phyloP scores from a whole-genome alignment of 352 stramenopile species.

The Aphanomyces euteiches region DNA sequence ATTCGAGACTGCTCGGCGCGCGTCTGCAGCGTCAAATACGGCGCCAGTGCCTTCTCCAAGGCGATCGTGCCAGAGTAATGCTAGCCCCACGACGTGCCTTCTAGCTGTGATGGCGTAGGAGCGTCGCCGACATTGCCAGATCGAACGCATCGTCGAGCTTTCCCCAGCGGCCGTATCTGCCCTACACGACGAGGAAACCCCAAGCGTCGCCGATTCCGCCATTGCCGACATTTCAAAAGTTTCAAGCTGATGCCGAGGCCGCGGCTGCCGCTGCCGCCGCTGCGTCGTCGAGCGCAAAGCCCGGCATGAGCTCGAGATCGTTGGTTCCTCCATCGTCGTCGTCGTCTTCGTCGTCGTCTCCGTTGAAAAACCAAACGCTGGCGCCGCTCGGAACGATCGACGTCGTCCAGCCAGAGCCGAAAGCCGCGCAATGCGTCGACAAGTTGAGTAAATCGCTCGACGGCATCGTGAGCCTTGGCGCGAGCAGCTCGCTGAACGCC shows the following conservation, averaged over 20 bases:
- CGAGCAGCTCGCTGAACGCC: conserved; percentile 5
- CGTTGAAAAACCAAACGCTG: not conserved
- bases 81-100: not conserved
- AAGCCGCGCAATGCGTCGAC: conserved; percentile 10
- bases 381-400: not conserved
- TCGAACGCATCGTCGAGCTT: conserved; percentile 13
- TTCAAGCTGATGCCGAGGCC: conserved; percentile 42
- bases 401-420: not conserved
- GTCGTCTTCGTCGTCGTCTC: not conserved
- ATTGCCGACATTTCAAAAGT: conserved; percentile 48
- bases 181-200: conserved; percentile 59
- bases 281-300: not conserved
- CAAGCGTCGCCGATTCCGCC: conserved; percentile 44
- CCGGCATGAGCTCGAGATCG: not conserved
- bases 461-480: not conserved
- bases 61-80: conserved; percentile 36
- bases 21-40: conserved; percentile 37
- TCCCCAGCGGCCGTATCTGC: conserved; percentile 41
- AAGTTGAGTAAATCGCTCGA: conserved; percentile 21
- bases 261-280: conserved; percentile 36
- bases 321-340: not conserved
- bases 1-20: conserved; percentile 51
- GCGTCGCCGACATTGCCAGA: conserved; percentile 18
- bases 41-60: conserved; percentile 42
- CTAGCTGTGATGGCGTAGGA: conserved; percentile 20